phyloP scores from a whole-genome alignment of 345 rosid species.

The Bruguiera parviflora region DNA sequence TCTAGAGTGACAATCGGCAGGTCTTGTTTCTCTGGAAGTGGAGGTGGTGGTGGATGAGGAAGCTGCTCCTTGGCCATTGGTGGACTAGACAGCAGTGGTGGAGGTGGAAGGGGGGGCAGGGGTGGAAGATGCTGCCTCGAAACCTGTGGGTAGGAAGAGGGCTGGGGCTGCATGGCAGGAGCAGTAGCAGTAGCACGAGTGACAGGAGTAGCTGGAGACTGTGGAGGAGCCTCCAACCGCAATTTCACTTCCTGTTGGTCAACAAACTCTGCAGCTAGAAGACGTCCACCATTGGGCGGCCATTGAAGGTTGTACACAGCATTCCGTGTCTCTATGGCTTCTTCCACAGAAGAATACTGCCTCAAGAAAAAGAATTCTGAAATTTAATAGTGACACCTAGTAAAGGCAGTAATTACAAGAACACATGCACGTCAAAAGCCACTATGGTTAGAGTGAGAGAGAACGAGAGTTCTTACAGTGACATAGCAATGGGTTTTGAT shows the following conservation, averaged over 20 bases:
- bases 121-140: conserved; percentile 59
- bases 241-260: conserved; percentile 74
- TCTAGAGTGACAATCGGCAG: conserved; percentile 90
- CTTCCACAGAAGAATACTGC: conserved; percentile 88
- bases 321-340: conserved; percentile 80
- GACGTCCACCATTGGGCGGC: conserved; percentile 96
- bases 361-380: conserved; percentile 19
- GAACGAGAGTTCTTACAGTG: conserved; percentile 50
- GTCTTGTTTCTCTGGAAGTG: conserved; percentile 59
- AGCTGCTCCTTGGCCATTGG: conserved; percentile 49
- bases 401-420: not conserved
- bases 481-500: conserved; percentile 97
- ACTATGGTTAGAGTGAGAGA: not conserved
- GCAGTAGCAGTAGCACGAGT: conserved; percentile 26
- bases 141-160: conserved; percentile 49
- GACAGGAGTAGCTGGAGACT: conserved; percentile 38
- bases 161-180: conserved; percentile 38
- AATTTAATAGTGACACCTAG: not conserved
- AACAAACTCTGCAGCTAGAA: conserved; percentile 78
- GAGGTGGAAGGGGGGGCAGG: conserved; percentile 55
- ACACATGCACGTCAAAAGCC: not conserved
- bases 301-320: conserved; percentile 88
- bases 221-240: conserved; percentile 60
- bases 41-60: conserved; percentile 63
- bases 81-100: conserved; percentile 51